Evolutionary conservation across 1,139 yeast genomes (phyloP), one percentile per base, ranked within the genome.

Genomic region (Scheffersomyces illinoinensis): DNA sequence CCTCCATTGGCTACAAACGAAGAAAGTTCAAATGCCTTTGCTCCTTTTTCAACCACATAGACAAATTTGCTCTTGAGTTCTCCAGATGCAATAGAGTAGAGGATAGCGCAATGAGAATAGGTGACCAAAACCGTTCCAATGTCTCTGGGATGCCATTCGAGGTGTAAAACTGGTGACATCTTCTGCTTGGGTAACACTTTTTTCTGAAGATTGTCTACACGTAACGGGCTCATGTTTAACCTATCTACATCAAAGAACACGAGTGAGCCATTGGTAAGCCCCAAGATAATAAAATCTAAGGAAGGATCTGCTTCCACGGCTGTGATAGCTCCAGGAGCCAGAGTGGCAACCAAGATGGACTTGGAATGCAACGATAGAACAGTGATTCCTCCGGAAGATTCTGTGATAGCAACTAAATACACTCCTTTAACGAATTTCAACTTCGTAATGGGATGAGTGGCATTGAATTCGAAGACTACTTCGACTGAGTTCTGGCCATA

Each of bases 91-190:
- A 96, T 65, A 0, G 93, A 89, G 70, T 88, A 95, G 4, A 87
- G 76, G 1, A 92, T 83, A 0, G 95, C 92, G 56, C 86, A 82
- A 60, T 86, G 88, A 1, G 86, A 77, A 69, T 93, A 96, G 0
- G 92, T 85, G 12, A 95, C 83, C 62, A 96, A 78, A 7, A 95
- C 63, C 0, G 89, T 82, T 0, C 97, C 96, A 12, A 93, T 82
- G 71, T 95, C 98, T 63, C 98, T 81, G 2, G 99, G 99, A 66
- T 92, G 96, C 84, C 97, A 82, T 62, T 86, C 86, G 2, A 95
- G 72, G 0, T 87, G 78, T 2, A 86, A 70, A 1, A 92, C 95
- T 0, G 92, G 88, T 0, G 89, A 83, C 68, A 84, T 69, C 56
- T 76, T 77, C 56, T 79, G 84, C 61, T 79, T 76, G 0, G 85